phyloP scores from a whole-genome alignment of 2,329 filamentous ascomycete species.

The Aspergillus novoparasiticus region DNA sequence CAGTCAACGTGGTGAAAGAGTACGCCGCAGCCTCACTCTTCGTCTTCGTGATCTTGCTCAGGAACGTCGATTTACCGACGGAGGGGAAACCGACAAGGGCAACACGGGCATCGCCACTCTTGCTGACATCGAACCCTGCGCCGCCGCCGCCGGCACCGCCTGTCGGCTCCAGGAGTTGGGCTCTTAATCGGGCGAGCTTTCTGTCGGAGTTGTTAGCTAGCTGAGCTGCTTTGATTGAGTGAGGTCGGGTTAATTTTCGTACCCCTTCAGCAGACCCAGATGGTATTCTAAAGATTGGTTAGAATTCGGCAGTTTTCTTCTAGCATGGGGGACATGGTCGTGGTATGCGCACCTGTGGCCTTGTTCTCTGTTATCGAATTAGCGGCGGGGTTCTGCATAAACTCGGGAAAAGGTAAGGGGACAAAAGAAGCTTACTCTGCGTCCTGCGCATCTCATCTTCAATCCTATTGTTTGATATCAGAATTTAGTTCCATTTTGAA shows the following conservation, averaged over 20 bases:
- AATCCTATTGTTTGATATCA: constrained; percentile 65
- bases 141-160: constrained; percentile 80
- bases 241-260: constrained; percentile 13
- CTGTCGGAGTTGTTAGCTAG: constrained; percentile 49
- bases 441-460: constrained; percentile 99
- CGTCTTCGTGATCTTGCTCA: constrained; percentile 99
- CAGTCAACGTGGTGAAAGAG: constrained; percentile 94
- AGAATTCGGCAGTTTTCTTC: not conserved
- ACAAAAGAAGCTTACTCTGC: constrained; percentile 70
- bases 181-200: constrained; percentile 92
- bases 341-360: constrained; percentile 76
- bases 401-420: constrained; percentile 6
- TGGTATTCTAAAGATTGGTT: constrained; percentile 76
- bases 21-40: constrained; percentile 95
- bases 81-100: constrained; percentile 98
- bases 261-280: constrained; percentile 96
- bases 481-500: constrained; percentile 3
- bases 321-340: not conserved
- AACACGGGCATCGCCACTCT: constrained; percentile 94
- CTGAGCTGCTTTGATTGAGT: not conserved
- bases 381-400: constrained; percentile 31
- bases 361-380: constrained; percentile 77
- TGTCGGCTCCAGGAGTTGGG: constrained; percentile 88
- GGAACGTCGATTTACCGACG: constrained; percentile 95
- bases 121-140: constrained; percentile 85